Percentiles rank a stretch among this genome's conserved stretches.
Conservation (phyloP, 192 early-diverging fungal genomes). For the Lobosporangium transversale region DNA sequence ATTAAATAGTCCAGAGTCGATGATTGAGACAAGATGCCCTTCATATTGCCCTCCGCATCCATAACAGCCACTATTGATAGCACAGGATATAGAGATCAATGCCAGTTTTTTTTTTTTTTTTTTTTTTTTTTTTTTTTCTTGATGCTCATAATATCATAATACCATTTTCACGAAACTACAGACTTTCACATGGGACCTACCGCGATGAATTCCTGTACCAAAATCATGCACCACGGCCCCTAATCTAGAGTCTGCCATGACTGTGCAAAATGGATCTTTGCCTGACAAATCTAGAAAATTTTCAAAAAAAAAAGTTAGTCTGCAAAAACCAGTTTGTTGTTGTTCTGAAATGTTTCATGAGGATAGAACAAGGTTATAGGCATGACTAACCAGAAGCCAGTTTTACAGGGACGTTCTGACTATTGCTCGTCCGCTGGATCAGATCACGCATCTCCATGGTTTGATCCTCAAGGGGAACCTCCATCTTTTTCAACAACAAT, state of each 20-base stretch:
- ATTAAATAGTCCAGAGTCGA: constrained; percentile 74
- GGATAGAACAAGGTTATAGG: too few species aligned
- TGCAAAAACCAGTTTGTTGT: constrained; percentile 1
- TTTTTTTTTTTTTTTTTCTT: too few species aligned
- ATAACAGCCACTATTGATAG: constrained; percentile 77
- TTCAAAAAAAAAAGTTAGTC: constrained; percentile 3
- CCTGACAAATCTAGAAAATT: constrained; percentile 72
- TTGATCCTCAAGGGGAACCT: constrained; percentile 45
- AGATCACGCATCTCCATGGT: constrained; percentile 69
- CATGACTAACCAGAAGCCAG: constrained; percentile 68
- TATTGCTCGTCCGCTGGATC: constrained; percentile 58
- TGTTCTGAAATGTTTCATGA: not conserved
- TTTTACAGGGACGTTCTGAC: constrained; percentile 67
- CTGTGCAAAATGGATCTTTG: constrained; percentile 85
- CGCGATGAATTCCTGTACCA: constrained; percentile 79
- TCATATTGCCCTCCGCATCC: constrained; percentile 66
- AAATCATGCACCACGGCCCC: constrained; percentile 78
- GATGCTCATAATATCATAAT: too few species aligned
- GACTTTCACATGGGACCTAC: constrained; percentile 52
- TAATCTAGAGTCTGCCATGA: constrained; percentile 78
- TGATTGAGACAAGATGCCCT: constrained; percentile 83
- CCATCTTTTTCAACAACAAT: constrained; percentile 66
- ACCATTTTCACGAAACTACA: too few species aligned
- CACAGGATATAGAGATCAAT: too few species aligned
- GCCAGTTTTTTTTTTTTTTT: too few species aligned